Base-by-base conservation (phyloP, 768 basidiomycete species). In the Panaeolus papilionaceus region DNA sequence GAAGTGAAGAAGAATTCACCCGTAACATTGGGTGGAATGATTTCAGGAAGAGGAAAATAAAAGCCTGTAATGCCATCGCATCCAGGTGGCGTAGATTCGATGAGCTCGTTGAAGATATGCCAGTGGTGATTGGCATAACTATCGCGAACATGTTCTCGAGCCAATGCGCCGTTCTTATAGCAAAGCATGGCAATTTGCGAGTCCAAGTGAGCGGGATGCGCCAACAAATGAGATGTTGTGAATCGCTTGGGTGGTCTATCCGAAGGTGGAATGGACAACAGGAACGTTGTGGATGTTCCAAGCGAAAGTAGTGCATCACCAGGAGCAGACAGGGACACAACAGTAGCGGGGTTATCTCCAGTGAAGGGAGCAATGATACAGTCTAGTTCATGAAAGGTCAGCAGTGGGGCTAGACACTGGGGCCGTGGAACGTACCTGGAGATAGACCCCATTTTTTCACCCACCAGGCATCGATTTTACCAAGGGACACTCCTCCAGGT, bases 121-220 rank as follows among this genome's bases (percentile, higher is more conserved):
- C 94, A 96, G 67, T 87, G 79, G 6, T 82, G 76, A 54, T 82
- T 77, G 61, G 88, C 88, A 73, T 90, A 88, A 58, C 77, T 80
- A 73, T 95, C 86, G 10, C 92, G 88, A 18, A 96, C 84, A 69
- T 90, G 85, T 74, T 95, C 91, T 51, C 95, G 87, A 0, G 92
- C 90, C 9, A 95, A 84, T 0, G 92, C 91, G 23, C 93, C 93
- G 71, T 95, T 93, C 78, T 95, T 96, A 81, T 95, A 95, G 77
- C 94, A 95, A 10, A 96, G 85, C 94, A 97, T 97, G 38, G 89
- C 92, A 74, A 96, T 94, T 73, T 92, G 89, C 1, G 85, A 88
- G 42, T 84, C 80, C 3, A 79, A 74, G 20, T 83, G 81, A 0
- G 89, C 90, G 2, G 91, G 93, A 74, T 92, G 89, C 0, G 91